Evolutionary conservation across 2,329 filamentous ascomycete genomes (phyloP), one percentile per base, ranked within the genome.

Genomic region (Sporothrix schenckii): DNA sequence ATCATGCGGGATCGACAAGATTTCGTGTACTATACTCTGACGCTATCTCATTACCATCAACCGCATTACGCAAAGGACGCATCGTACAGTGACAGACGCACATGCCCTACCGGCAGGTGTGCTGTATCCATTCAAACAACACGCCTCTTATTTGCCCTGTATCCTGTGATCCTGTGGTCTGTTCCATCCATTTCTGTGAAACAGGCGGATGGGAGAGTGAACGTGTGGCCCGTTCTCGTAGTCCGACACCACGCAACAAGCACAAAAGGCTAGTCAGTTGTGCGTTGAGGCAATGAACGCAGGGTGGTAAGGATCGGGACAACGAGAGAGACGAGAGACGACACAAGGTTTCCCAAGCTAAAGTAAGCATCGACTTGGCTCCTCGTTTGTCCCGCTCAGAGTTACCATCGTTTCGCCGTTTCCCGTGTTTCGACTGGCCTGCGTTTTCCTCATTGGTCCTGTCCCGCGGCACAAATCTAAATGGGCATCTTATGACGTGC

Each of bases 361-460:
- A 60, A 60, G n/a, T 5, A 13, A 19, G 7, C 58, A 47, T 24
- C 39, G 39, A 34, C 30, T 47, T 19, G 39, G 30, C 54, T 27
- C 58, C 27, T 66, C 3, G 14, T 69, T 52, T 34, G 44, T 53
- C 68, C 66, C 65, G 30, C 27, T 5, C 49, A 44, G 34, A 50
- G 54, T 68, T 50, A 44, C 52, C 50, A 24, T 68, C 34, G 34
- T 60, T 34, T 68, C 41, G 41, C 49, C n/a, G 13, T 50, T 39
- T 63, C 54, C 49, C 54, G 63, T 54, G 53, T 70, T 66, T 67
- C 54, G 69, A 68, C 47, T 60, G 47, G 7, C 10, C 61, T 27
- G 47, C 21, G 13, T 65, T 52, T 52, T 71, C n/a, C 54, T 56
- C 41, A 68, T 68, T 71, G 69, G 69, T 30, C 44, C 30, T 21